These are phyloP conservation scores for Jamesozyma gamospora DNA, from an alignment of 805 yeast species.

Conservation along the genomic window DNA sequence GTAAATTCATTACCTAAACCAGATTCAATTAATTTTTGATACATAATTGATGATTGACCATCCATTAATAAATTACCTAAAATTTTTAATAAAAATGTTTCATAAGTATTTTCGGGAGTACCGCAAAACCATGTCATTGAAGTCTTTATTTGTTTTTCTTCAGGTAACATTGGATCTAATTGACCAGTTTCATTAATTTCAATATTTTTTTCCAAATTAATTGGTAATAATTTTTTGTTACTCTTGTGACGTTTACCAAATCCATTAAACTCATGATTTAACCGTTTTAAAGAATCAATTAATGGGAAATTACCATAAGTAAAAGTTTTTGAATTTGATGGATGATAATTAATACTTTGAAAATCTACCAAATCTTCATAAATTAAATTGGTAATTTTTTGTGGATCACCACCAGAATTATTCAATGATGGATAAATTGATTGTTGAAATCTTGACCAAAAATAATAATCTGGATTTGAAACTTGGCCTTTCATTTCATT, in stretches of 20 bases:
- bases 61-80: slow-evolving; percentile 65
- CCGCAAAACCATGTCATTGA: slow-evolving; percentile 89
- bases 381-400: slow-evolving; percentile 57
- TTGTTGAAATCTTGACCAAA: slow-evolving; percentile 76
- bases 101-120: slow-evolving; percentile 55
- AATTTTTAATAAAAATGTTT: slow-evolving; percentile 61
- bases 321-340: slow-evolving; percentile 77
- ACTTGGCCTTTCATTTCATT: slow-evolving; percentile 98
- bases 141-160: slow-evolving; percentile 60
- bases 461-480: slow-evolving; percentile 77
- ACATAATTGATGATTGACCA: slow-evolving; percentile 87
- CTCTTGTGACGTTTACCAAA: slow-evolving; percentile 43
- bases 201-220: slow-evolving; percentile 30
- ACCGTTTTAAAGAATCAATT: slow-evolving; percentile 44
- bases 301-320: slow-evolving; percentile 79
- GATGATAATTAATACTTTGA: slow-evolving; percentile 72
- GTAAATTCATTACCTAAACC: slow-evolving; percentile 80
- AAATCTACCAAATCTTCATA: slow-evolving; percentile 72
- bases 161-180: slow-evolving; percentile 62
- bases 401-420: slow-evolving; percentile 93
- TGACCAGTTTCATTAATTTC: slow-evolving; percentile 55
- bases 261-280: slow-evolving; percentile 39
- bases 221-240: slow-evolving; percentile 32
- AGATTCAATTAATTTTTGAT: slow-evolving; percentile 76
- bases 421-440: slow-evolving; percentile 74